Percentiles rank a stretch among this genome's conserved stretches.
These are phyloP conservation scores for Gremmenia infestans DNA, from an alignment of 2,329 filamentous ascomycete genomes.

Conservation along the genomic window DNA sequence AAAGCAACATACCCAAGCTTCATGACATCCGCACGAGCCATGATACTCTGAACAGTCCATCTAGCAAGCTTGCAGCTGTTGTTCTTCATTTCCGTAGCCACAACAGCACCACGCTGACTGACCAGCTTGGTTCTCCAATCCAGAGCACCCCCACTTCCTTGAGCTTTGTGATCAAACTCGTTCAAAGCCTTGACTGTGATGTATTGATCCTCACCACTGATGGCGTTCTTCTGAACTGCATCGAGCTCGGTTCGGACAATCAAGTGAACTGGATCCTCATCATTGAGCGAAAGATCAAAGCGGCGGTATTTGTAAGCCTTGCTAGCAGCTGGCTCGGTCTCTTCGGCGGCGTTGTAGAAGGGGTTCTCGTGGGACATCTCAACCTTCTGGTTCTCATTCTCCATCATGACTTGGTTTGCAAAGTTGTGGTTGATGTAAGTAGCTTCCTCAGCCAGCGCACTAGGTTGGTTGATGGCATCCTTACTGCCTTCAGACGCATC, in stretches of 20 bases:
- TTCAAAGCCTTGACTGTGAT: slow-evolving; percentile 94
- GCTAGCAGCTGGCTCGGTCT: slow-evolving; percentile 88
- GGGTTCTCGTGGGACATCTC: slow-evolving; percentile 87
- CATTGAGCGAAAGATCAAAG: slow-evolving; percentile 89
- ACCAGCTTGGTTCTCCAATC: slow-evolving; percentile 97
- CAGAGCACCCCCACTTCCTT: slow-evolving; percentile 87
- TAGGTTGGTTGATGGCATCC: slow-evolving; percentile 91
- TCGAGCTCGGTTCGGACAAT: slow-evolving; percentile 94
- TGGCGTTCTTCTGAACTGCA: slow-evolving; percentile 90
- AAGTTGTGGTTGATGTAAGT: slow-evolving; percentile 99
- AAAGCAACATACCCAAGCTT: slow-evolving; percentile 74
- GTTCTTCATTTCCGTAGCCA: slow-evolving; percentile 99
- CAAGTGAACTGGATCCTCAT: slow-evolving; percentile 86
- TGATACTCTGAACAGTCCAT: slow-evolving; percentile 95
- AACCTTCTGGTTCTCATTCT: slow-evolving; percentile 72
- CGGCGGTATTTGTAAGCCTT: slow-evolving; percentile 98
- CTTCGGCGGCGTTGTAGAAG: slow-evolving; percentile 92
- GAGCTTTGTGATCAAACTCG: slow-evolving; percentile 98
- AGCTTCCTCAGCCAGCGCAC: slow-evolving; percentile 87
- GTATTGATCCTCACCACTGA: slow-evolving; percentile 86
- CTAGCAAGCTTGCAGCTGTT: slow-evolving; percentile 97
- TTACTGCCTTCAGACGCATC: slow-evolving; percentile 90
- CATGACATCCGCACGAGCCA: slow-evolving; percentile 97
- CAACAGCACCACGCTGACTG: slow-evolving; percentile 90
- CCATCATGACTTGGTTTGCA: slow-evolving; percentile 86